Conservation (phyloP, 805 yeast genomes). For the Candida insectorum region DNA sequence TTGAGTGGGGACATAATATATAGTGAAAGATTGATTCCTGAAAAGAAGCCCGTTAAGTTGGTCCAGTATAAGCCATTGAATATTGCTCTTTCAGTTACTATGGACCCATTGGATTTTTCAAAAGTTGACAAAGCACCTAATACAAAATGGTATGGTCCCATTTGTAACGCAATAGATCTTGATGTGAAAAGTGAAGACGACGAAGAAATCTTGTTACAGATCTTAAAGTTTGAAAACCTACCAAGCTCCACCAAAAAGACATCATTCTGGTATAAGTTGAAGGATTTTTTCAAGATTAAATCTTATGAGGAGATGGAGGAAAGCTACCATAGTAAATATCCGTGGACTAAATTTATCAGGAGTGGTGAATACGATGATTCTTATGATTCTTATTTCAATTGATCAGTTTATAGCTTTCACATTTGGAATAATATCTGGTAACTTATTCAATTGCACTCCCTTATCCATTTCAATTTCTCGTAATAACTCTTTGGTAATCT, state of each 20-base stretch:
- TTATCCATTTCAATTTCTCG: conserved; percentile 6
- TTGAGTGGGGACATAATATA: no score
- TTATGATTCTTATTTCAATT: neutral
- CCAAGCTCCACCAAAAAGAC: no score
- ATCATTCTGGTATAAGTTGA: no score
- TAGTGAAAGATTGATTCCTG: no score
- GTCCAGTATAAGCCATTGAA: no score
- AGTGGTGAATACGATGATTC: no score
- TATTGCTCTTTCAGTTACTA: no score
- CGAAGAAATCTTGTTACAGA: conserved; percentile 6
- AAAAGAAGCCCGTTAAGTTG: no score
- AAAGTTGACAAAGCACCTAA: neutral
- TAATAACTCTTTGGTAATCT: conserved; percentile 19
- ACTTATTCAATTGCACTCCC: conserved; percentile 7
- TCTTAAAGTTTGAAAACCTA: neutral
- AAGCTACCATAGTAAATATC: no score
- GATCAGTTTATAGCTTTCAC: neutral
- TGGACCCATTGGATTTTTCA: neutral
- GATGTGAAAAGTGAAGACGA: neutral
- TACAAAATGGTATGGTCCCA: neutral
- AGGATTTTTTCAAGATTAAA: no score
- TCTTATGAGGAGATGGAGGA: no score
- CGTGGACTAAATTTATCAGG: no score
- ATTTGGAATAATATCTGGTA: conserved; percentile 12
- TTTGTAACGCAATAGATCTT: neutral